Evolutionary conservation across 2,329 filamentous ascomycete genomes (phyloP).

Genomic region (Fusarium pseudograminearum): DNA sequence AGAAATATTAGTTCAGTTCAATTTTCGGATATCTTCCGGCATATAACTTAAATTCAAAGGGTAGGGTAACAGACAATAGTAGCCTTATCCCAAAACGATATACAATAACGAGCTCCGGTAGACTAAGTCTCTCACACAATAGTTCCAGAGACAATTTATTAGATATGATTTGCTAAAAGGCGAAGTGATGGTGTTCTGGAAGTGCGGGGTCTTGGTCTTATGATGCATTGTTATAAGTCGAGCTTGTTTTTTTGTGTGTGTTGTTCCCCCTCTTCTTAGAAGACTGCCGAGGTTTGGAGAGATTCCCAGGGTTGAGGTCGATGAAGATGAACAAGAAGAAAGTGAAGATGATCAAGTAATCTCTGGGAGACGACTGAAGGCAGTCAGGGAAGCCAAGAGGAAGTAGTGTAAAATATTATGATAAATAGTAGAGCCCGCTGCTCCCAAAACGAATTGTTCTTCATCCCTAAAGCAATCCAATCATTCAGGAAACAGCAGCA

Average conservation of each 20-base stretch:
- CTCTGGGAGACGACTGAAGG: fast-evolving
- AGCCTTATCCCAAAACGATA: conserved; percentile 14
- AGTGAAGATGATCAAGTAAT: neutral
- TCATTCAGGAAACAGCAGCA: neutral
- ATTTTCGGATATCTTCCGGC: neutral
- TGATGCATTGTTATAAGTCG: conserved; percentile 1
- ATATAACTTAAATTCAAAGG: fast-evolving
- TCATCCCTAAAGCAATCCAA: neutral
- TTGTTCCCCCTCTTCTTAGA: conserved; percentile 5
- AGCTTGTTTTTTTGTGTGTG: neutral
- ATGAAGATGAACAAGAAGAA: neutral
- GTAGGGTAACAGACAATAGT: neutral
- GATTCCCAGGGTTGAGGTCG: neutral
- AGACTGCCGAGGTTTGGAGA: conserved; percentile 13
- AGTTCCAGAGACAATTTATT: neutral
- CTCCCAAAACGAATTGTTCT: neutral
- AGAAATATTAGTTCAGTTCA: neutral
- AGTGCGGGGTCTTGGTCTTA: conserved; percentile 24
- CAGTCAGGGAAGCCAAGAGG: neutral
- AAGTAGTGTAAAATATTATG: neutral
- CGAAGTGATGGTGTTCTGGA: conserved; percentile 19
- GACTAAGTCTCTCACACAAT: neutral
- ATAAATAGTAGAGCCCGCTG: conserved; percentile 6
- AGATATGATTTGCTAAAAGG: neutral
- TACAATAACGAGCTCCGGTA: conserved; percentile 7